Evolutionary conservation across 768 basidiomycete genomes (phyloP), one percentile per base, ranked within the genome.

Genomic region (Mrakia gelida): DNA sequence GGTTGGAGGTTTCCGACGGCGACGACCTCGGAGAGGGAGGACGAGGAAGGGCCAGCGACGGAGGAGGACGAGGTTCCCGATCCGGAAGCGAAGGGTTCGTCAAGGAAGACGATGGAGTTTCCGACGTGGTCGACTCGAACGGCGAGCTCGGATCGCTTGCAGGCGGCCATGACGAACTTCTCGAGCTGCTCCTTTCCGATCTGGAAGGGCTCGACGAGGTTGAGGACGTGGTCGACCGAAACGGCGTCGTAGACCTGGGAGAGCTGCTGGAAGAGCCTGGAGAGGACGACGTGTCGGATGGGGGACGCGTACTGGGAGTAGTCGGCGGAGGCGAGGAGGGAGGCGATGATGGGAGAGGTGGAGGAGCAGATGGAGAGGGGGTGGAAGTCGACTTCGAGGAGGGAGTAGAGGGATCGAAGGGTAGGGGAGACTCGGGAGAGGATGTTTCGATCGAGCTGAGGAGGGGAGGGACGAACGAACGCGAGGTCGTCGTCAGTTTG

Each of bases 301-400:
- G 95, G 92, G n/a, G 91, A 88, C 30, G 95, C 89, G 85, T 97
- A 98, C 1, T 91, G 90, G 0, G 91, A 87, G 81, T 92, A 95
- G 1, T 89, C 86, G 79, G 80, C 81, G 76, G 82, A 80, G 38
- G 72, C 82, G 28, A 86, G 84, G 76, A 95, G 88, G 7, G 86
- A 82, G 62, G 88, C 85, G 75, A 98, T 89, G 79, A 98, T 87
- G 15, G 94, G 93, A 5, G 92, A 90, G 62, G 94, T 90, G 79
- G 89, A 88, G 7, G 88, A 83, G 83, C 93, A 93, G 78, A 97
- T 91, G 0, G 90, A 91, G 80, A 96, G 89, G 0, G 96, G 96
- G 83, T 98, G 94, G 82, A 98, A 96, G 9, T 93, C 91, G 61
- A 92, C 91, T 85, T 97, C 94, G 80, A 99, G 90, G 71, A 94